A percentile compares a stretch with the other conserved stretches of the same genome.
Evolutionary conservation across 257 asterid species (phyloP).

Genomic region (Solanum chiquidenum): DNA sequence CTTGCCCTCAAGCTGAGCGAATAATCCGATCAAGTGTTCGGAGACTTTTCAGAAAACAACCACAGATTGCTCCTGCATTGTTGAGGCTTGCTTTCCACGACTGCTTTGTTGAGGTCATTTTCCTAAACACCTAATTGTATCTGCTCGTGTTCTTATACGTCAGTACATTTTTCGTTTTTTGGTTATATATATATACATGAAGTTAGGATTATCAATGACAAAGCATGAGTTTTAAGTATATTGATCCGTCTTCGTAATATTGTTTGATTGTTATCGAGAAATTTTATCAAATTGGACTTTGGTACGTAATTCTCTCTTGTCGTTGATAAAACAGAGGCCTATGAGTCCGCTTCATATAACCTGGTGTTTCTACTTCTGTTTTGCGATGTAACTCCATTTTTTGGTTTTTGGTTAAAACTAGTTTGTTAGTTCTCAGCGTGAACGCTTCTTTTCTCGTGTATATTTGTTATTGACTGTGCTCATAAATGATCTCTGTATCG

Average conservation of each 20-base stretch:
- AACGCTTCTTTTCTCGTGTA: background rate
- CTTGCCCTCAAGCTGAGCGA: constrained; percentile 51
- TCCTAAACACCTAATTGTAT: background rate
- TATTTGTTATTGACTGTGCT: background rate
- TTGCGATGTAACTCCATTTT: background rate
- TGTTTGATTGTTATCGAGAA: background rate
- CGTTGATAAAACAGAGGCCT: background rate
- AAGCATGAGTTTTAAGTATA: background rate
- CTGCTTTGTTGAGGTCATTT: constrained; percentile 48
- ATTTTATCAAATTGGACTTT: background rate
- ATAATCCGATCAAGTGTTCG: constrained; percentile 32
- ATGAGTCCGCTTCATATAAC: background rate
- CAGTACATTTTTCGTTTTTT: background rate
- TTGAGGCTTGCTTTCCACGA: constrained; percentile 58
- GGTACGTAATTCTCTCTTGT: background rate
- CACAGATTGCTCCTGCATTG: constrained; percentile 40
- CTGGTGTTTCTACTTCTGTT: background rate
- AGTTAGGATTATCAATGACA: background rate
- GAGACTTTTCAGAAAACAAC: constrained; percentile 16
- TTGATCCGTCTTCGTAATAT: background rate
- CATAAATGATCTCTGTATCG: background rate
- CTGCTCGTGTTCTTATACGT: background rate
- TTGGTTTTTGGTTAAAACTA: background rate
- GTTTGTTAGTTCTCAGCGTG: background rate
- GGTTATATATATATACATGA: background rate